Percentiles rank a stretch among this genome's conserved stretches.
Evolutionary conservation across 176 grass and related monocot genomes (phyloP).

Genomic region (Carex littledalei): DNA sequence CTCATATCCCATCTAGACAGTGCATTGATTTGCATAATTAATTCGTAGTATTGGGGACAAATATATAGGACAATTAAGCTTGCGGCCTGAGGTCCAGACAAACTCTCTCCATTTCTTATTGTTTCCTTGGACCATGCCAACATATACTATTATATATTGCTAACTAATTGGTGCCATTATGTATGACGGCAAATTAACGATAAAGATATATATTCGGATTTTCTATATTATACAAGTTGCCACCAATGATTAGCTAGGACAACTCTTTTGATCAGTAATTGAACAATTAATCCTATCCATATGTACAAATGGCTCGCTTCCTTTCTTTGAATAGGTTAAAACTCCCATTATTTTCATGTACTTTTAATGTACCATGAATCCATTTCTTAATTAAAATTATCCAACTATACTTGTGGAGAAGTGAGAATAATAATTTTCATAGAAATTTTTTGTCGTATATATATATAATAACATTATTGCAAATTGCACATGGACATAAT

Average conservation of each 20-base stretch:
- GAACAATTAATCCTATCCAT: neutral
- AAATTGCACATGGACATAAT: neutral
- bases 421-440: neutral
- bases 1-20: neutral
- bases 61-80: conserved; percentile 6
- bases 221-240: neutral
- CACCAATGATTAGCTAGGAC: neutral
- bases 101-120: neutral
- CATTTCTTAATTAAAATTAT: neutral
- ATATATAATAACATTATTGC: neutral
- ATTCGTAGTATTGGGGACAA: conserved; percentile 3
- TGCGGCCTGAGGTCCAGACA: neutral
- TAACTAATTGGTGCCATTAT: neutral
- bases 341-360: neutral
- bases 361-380: neutral
- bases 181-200: neutral
- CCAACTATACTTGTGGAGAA: neutral
- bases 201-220: neutral
- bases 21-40: conserved; percentile 9
- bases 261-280: neutral
- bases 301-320: neutral
- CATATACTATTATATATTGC: neutral
- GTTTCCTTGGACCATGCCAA: neutral
- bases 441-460: neutral
- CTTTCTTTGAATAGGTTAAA: neutral